These are phyloP conservation scores for Sphagnum magellanicum DNA, from an alignment of 228 moss, liverwort and hornwort species.

Conservation along the genomic window DNA sequence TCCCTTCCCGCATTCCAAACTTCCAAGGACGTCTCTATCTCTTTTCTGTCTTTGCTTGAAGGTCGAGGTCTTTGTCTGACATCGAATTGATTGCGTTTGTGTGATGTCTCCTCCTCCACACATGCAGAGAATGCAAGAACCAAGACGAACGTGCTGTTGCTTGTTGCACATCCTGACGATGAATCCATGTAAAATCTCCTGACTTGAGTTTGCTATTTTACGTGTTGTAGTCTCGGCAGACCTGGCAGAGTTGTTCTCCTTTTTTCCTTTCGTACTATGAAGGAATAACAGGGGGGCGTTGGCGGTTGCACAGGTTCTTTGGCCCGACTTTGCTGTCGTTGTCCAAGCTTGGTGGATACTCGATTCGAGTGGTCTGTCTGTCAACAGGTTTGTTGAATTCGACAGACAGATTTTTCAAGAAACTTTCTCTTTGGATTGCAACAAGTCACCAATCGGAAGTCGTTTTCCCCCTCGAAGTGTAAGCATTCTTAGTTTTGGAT, in stretches of 20 bases:
- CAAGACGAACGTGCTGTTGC: constrained; percentile 53
- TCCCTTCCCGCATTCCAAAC: not conserved
- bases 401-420: no score
- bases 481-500: no score
- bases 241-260: no score
- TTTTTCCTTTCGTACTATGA: not conserved
- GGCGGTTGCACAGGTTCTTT: constrained; percentile 63
- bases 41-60: no score
- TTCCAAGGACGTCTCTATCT: not conserved
- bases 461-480: no score
- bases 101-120: no score
- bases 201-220: not conserved
- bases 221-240: not conserved
- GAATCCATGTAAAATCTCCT: constrained; percentile 63
- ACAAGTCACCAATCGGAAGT: no score
- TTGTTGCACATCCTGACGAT: constrained; percentile 95
- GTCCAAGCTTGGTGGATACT: constrained; percentile 45
- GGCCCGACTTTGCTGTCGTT: constrained; percentile 77
- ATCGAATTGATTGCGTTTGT: no score
- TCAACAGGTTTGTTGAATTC: constrained; percentile 55
- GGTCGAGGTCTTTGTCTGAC: no score
- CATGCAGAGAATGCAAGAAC: constrained; percentile 19
- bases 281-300: not conserved
- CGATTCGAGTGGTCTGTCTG: constrained; percentile 52
- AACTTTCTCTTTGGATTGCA: no score